Conservation (phyloP, 75 land plant genomes). For the Pinus taeda region DNA sequence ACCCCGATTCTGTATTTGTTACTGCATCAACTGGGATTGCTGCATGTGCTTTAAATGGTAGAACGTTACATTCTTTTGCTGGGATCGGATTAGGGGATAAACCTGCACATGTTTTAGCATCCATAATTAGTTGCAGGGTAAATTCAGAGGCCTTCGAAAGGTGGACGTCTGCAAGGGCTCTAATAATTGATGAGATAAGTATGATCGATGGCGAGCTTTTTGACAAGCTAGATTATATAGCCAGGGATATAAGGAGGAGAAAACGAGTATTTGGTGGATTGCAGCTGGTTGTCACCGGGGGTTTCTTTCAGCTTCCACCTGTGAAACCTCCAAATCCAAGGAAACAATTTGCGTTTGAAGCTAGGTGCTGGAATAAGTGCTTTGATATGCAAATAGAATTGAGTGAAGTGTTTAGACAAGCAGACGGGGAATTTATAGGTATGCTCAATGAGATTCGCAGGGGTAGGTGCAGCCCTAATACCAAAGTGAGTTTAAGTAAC, state of each 20-base stretch:
- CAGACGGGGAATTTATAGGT: slow-evolving; percentile 38
- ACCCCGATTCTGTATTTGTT: slow-evolving; percentile 42
- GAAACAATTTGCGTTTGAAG: slow-evolving; percentile 68
- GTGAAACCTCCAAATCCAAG: slow-evolving; percentile 16
- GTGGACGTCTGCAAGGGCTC: slow-evolving; percentile 57
- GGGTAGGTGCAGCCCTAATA: slow-evolving; percentile 33
- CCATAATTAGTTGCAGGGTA: slow-evolving; percentile 14
- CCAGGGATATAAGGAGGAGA: slow-evolving; percentile 25
- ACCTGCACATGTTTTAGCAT: slow-evolving; percentile 14
- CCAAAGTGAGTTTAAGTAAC: slow-evolving; percentile 19
- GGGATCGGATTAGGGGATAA: slow-evolving; percentile 45
- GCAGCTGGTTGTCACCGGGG: slow-evolving; percentile 71
- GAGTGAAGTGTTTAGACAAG: slow-evolving; percentile 57
- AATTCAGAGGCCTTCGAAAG: slow-evolving; percentile 21
- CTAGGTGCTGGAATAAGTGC: slow-evolving; percentile 67
- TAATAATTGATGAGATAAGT: slow-evolving; percentile 77
- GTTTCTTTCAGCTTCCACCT: slow-evolving; percentile 83
- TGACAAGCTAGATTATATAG: slow-evolving; percentile 62
- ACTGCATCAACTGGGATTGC: slow-evolving; percentile 85
- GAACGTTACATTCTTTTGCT: slow-evolving; percentile 76
- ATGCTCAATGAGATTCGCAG: slow-evolving; percentile 58
- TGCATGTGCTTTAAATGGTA: slow-evolving; percentile 63
- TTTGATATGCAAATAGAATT: slow-evolving; percentile 69
- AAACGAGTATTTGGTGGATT: slow-evolving; percentile 59
- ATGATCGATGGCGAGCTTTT: slow-evolving; percentile 74